Conservation (phyloP, 257 asterid genomes). For the Ilex aquifolium region DNA sequence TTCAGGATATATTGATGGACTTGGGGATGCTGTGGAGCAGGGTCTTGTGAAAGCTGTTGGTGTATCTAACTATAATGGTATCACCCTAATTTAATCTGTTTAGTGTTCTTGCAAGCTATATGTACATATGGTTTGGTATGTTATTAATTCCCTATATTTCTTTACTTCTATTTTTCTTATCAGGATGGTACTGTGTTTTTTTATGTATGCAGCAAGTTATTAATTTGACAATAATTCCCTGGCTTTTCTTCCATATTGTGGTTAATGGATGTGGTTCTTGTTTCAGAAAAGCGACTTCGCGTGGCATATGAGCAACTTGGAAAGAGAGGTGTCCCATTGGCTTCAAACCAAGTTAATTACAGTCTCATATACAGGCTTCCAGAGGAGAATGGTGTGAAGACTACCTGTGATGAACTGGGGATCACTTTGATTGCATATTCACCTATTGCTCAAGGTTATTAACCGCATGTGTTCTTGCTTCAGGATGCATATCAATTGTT, state of each 20-base stretch:
- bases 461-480: no score
- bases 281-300: conserved; percentile 80
- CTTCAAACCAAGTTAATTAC: conserved; percentile 95
- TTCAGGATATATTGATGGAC: conserved; percentile 88
- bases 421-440: conserved; percentile 78
- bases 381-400: conserved; percentile 86
- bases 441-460: conserved; percentile 91
- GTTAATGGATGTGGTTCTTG: conserved; percentile 7
- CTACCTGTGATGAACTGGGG: conserved; percentile 88
- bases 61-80: conserved; percentile 85
- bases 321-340: conserved; percentile 83
- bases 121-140: no score
- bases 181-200: no score
- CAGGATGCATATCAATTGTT: no score
- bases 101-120: neutral
- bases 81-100: no score
- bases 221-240: no score
- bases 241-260: neutral
- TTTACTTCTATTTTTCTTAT: no score
- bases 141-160: no score
- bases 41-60: conserved; percentile 97
- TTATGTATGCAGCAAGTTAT: no score
- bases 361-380: conserved; percentile 81
- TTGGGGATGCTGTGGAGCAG: conserved; percentile 96
- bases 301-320: conserved; percentile 64